Evolutionary conservation across 164 flowering plant genomes (phyloP).

Genomic region (Umbilicus rupestris): DNA sequence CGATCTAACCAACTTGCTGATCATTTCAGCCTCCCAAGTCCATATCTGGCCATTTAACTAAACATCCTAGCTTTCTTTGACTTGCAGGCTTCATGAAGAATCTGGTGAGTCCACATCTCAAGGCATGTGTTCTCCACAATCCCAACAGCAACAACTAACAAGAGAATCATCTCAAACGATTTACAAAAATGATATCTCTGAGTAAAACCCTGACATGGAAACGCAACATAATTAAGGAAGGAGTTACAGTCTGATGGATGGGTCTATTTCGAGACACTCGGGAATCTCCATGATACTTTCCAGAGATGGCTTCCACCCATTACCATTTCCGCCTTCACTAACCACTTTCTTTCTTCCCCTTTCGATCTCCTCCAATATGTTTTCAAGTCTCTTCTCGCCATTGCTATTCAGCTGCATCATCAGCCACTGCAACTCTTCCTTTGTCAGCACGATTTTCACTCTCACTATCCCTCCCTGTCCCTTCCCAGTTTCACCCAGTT

Average conservation of each 20-base stretch:
- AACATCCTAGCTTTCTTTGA: too few relatives aligned
- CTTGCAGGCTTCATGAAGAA: too few relatives aligned
- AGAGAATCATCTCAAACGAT: too few relatives aligned
- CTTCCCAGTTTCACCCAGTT: background rate
- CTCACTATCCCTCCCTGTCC: conserved; percentile 17
- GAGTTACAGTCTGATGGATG: conserved; percentile 11
- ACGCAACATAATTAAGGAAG: background rate
- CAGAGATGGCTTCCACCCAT: conserved; percentile 47
- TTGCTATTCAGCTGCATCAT: conserved; percentile 25
- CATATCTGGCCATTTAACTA: too few relatives aligned
- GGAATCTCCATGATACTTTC: conserved; percentile 52
- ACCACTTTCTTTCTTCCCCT: conserved; percentile 24
- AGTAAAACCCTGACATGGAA: too few relatives aligned
- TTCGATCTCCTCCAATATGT: conserved; percentile 38
- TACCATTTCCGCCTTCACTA: background rate
- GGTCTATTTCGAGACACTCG: conserved; percentile 32
- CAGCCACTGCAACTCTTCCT: conserved; percentile 50
- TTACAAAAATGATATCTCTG: too few relatives aligned
- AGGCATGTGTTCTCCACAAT: too few relatives aligned
- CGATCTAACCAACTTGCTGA: too few relatives aligned
- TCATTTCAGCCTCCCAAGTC: too few relatives aligned
- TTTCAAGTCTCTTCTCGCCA: conserved; percentile 28
- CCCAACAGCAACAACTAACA: too few relatives aligned
- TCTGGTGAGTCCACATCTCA: too few relatives aligned
- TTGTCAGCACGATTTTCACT: conserved; percentile 51